Base-by-base conservation (phyloP, 2,329 filamentous ascomycete species). In the Xylaria sp. region DNA sequence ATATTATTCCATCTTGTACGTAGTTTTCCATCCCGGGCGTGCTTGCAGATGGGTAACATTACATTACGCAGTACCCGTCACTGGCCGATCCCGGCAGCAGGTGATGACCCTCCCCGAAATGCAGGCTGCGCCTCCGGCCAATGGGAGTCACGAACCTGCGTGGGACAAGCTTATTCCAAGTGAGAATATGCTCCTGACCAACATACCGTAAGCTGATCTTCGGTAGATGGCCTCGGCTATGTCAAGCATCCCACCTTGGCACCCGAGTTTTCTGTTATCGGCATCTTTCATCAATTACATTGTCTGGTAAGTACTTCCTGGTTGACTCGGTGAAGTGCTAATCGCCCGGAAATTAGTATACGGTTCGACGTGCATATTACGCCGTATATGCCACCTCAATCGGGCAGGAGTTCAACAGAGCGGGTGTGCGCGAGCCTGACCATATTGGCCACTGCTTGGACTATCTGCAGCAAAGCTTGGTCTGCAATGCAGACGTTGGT, bases 401-500 rank as follows among this genome's bases (percentile, higher is more conserved):
- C 15, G 55, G 55, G 39, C 55, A 58, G 39, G 23, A 58, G 13
- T 58, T 58, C 39, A 58, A 58, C 18, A 30, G 25, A 43, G 55
- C 39, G 36, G 55, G 55, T 23, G 55, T 58, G 25, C 55, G 55
- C 23, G 55, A 45, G 23, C 55, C 55, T 18, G 23, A 18, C 2
- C 55, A 58, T 32, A 58, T 58, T 45, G 55, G 4, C 4, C 55
- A 58, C 32, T 58, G 55, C 39, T 18, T 58, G n/a, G 55, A 58
- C 36, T 58, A 58, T 13, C 15, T 58, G 55, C 55, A 58, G 36
- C 55, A 58, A 23, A 58, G 36, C 23, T 15, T 58, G 5, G 55
- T 58, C 39, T 58, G 55, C 25, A 39, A 25, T 18, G 55, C 39
- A 32, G 55, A 58, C 39, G n/a, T 58, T 28, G 55, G 55, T 39